Evolutionary conservation across 768 basidiomycete species (phyloP), one percentile per base, ranked within the genome.

Genomic region (Tephrocybe sp.): DNA sequence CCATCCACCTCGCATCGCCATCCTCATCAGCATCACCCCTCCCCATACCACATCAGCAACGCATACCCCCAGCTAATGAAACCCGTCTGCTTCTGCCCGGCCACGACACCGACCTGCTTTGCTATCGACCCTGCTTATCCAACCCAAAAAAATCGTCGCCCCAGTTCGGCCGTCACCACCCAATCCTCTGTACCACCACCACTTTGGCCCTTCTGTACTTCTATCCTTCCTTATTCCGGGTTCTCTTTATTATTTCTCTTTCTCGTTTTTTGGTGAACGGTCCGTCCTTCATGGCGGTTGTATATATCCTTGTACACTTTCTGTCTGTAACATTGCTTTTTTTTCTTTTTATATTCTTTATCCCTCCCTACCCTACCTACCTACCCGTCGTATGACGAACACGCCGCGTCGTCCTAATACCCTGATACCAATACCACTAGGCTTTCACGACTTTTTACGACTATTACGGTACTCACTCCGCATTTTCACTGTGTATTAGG

Each of bases 271-370:
- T 42, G 50, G 51, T 53, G 47, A 52, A 44, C 33, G 47, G 51
- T 32, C 17, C 36, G 28, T 23, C 23, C 51, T 12, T 26, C 34
- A 36, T 23, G 51, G 56, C 49, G 55, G 21, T 45, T 57, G 55
- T 57, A 57, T 53, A 56, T 56, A 56, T 17, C 33, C 18, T 14
- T 57, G 51, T 57, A 53, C 39, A 48, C 15, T 33, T 14, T 56
- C 36, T 43, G 48, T 30, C 48, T 37, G 36, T 47, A 30, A 30
- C 53, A 50, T 51, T 53, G 36, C 38, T 39, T 46, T 25, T 51
- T 42, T 30, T 5, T 30, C 5, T 30, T 30, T 30, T 12, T 30
- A 30, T n/a, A 10, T 36, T 12, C 34, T 8, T 36, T 30, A 30
- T 30, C 15, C 34, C 38, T 4, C 32, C 41, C 28, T 56, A 57